Percentiles rank a stretch among this genome's conserved stretches.
phyloP scores from a whole-genome alignment of 306 rosid genomes.

The Acacia acuminata region DNA sequence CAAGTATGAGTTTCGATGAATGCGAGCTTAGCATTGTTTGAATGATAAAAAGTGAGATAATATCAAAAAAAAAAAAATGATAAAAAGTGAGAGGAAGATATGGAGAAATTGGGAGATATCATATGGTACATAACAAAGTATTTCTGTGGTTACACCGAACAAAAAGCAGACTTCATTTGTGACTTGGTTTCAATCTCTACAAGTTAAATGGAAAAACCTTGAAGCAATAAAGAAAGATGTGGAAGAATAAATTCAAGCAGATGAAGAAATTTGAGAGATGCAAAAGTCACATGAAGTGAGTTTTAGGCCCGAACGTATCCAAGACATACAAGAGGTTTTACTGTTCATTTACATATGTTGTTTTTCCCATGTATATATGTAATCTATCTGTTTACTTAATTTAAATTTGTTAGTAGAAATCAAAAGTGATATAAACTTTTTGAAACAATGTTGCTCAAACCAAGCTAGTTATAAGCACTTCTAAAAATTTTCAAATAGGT shows the following conservation, averaged over 20 bases:
- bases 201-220: neutral
- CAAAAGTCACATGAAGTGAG: neutral
- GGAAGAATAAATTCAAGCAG: too few relatives aligned
- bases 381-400: too few relatives aligned
- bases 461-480: too few relatives aligned
- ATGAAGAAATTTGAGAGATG: neutral
- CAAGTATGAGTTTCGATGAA: too few relatives aligned
- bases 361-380: too few relatives aligned
- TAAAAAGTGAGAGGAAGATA: too few relatives aligned
- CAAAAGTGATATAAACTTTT: too few relatives aligned
- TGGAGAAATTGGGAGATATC: neutral
- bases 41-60: neutral
- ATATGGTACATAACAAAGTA: neutral
- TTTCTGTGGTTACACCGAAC: neutral
- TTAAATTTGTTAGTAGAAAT: too few relatives aligned
- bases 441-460: too few relatives aligned
- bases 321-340: neutral
- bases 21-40: neutral
- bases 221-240: neutral
- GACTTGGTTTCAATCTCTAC: neutral
- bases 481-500: too few relatives aligned
- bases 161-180: neutral
- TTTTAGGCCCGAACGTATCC: neutral
- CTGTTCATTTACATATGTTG: neutral
- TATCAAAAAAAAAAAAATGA: too few relatives aligned